Base-by-base conservation (phyloP, 176 grass and related monocot species). In the Calamus simplicifolius region DNA sequence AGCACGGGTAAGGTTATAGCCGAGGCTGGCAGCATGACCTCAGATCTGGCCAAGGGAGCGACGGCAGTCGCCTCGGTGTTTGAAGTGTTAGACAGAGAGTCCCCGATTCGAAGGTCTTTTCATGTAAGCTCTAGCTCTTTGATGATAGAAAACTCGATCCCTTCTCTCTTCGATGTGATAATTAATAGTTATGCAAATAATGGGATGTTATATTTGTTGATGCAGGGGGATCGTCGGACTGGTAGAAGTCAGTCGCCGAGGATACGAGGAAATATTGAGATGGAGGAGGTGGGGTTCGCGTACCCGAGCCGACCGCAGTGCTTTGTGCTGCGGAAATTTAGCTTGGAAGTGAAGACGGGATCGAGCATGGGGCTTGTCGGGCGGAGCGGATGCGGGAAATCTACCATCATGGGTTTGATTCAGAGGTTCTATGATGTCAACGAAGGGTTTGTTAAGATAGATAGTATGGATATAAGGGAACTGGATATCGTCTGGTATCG, bases 1-100 rank as follows among this genome's bases (percentile, higher is more conserved):
- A 97, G 93, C 76, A 97, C 93, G 6, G 93, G 93, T 51, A 98
- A 98, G 73, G 60, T 98, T 67, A 98, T 98, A 1, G 93, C 87
- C 66, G 93, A 98, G 67, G 93, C 93, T 51, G 87, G 93, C 10
- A 98, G 93, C 81, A 98, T 98, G 93, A 98, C 93, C 31, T 91
- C 87, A 12, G 93, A 97, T 58, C 74, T 97, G 49, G 93, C 93
- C 53, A 97, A 97, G 81, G 93, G 93, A 63, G 67, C 87, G 15
- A 82, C 85, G 49, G 93, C 93, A 16, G 87, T 98, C 54, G 87
- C 93, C 51, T 88, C 93, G 57, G 78, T 98, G 61, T 98, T 98
- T n/a, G 87, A 98, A 63, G 84, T 98, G 75, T 71, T 98, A 30
- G 93, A 98, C 61, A 77, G 87, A 64, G 82, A 92, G 69, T 91